Conservation (phyloP, 192 early-diverging fungal species). For the Gryganskiella cystojenkinii region DNA sequence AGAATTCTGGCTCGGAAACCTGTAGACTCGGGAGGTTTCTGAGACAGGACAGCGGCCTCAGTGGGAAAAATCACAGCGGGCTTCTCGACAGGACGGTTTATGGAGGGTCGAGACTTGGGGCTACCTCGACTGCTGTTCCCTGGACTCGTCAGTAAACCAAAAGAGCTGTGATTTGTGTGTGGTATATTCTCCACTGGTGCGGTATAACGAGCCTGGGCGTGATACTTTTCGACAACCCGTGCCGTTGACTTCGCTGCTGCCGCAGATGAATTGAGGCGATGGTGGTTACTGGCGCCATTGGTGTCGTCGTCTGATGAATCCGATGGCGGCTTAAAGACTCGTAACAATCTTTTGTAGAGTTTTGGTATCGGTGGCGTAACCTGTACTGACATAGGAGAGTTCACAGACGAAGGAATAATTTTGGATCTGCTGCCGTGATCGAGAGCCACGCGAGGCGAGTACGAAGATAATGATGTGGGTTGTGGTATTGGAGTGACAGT, state of each 20-base stretch:
- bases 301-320: constrained; percentile 27
- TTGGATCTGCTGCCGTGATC: not conserved
- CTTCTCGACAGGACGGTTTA: not conserved
- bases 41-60: not conserved
- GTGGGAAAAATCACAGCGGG: not conserved
- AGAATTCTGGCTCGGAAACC: constrained; percentile 33
- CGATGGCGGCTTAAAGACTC: constrained; percentile 30
- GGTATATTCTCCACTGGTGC: no score
- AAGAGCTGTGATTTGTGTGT: no score
- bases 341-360: constrained; percentile 26
- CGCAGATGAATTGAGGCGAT: no score
- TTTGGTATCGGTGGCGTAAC: constrained; percentile 17
- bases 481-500: not conserved
- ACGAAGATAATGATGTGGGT: not conserved
- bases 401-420: not conserved
- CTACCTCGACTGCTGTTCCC: not conserved
- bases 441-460: not conserved
- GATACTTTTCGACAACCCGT: not conserved
- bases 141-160: constrained; percentile 10
- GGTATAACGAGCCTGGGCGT: not conserved
- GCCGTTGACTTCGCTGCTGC: no score
- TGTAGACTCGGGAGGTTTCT: constrained; percentile 13
- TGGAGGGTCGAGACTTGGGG: not conserved
- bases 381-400: not conserved
- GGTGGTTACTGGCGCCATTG: not conserved